Percentiles rank a stretch among this genome's conserved stretches.
These are phyloP conservation scores for Phylloporus sp. DNA, from an alignment of 1,284 basidiomycete species.

Conservation along the genomic window DNA sequence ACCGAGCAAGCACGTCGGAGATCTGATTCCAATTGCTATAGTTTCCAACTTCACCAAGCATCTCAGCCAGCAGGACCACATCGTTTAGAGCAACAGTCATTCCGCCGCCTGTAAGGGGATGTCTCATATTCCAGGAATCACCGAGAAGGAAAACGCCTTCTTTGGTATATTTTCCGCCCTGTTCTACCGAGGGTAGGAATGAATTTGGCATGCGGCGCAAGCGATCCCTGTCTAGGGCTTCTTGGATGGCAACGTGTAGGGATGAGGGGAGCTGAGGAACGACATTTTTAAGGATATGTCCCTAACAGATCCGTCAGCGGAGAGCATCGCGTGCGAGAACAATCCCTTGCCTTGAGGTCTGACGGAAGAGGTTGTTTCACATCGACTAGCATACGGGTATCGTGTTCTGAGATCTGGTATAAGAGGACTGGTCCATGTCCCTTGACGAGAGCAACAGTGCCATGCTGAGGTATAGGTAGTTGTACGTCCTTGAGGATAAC, in stretches of 20 bases:
- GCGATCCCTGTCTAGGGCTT: constrained; percentile 71
- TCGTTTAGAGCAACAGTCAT: constrained; percentile 95
- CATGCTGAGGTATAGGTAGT: constrained; percentile 75
- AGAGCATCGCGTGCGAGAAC: not conserved
- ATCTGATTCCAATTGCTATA: constrained; percentile 69
- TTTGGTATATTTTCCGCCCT: constrained; percentile 63
- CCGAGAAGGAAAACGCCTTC: constrained; percentile 88
- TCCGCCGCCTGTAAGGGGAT: constrained; percentile 95
- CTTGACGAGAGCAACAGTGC: constrained; percentile 74
- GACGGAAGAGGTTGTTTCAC: constrained; percentile 86
- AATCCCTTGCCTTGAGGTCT: constrained; percentile 69
- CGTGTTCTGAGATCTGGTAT: constrained; percentile 78
- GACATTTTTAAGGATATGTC: constrained; percentile 72
- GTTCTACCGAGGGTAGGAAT: constrained; percentile 86
- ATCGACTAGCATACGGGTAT: constrained; percentile 94
- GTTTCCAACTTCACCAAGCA: constrained; percentile 57
- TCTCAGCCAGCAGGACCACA: constrained; percentile 71
- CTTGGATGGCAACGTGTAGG: constrained; percentile 65
- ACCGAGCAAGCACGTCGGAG: constrained; percentile 60
- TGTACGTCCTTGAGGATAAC: constrained; percentile 65
- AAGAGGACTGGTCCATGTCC: constrained; percentile 72
- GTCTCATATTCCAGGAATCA: constrained; percentile 99
- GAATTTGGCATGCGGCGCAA: constrained; percentile 96
- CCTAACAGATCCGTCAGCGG: constrained; percentile 42
- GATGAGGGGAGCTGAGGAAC: constrained; percentile 79